phyloP scores from a whole-genome alignment of 2,329 filamentous ascomycete species.

The Tolypocladium endophyticum region DNA sequence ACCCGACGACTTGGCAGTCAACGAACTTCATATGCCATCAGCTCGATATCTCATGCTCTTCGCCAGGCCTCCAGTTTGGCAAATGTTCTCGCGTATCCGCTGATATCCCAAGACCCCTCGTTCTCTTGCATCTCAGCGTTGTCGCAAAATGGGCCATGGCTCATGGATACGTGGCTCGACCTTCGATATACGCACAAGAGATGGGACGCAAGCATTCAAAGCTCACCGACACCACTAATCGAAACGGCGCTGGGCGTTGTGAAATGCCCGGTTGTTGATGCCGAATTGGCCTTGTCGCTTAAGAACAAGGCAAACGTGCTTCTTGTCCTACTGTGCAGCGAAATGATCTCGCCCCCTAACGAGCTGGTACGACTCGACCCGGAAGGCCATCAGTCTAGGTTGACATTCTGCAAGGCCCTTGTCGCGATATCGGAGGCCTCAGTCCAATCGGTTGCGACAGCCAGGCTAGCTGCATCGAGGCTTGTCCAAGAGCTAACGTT shows the following conservation, averaged over 20 bases:
- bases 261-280: constrained; percentile 9
- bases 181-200: constrained; percentile 28
- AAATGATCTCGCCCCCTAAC: constrained; percentile 23
- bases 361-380: constrained; percentile 18
- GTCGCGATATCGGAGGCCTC: constrained; percentile 25
- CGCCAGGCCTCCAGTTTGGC: constrained; percentile 34
- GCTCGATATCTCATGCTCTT: constrained; percentile 30
- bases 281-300: constrained; percentile 10
- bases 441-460: constrained; percentile 20
- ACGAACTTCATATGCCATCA: constrained; percentile 28
- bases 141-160: constrained; percentile 33
- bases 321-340: constrained; percentile 30
- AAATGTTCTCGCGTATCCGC: constrained; percentile 29
- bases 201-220: constrained; percentile 20
- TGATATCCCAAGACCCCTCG: constrained; percentile 21
- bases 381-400: constrained; percentile 16
- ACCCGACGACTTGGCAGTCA: constrained; percentile 11
- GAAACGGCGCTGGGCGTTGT: constrained; percentile 24
- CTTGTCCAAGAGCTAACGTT: constrained; percentile 31
- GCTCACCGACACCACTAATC: constrained; percentile 23
- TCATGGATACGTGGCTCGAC: constrained; percentile 36
- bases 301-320: constrained; percentile 26
- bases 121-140: constrained; percentile 22
- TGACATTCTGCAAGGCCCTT: constrained; percentile 26
- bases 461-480: constrained; percentile 30